These are phyloP conservation scores for Macrocybe gigantea DNA, from an alignment of 768 basidiomycete genomes.

Conservation along the genomic window DNA sequence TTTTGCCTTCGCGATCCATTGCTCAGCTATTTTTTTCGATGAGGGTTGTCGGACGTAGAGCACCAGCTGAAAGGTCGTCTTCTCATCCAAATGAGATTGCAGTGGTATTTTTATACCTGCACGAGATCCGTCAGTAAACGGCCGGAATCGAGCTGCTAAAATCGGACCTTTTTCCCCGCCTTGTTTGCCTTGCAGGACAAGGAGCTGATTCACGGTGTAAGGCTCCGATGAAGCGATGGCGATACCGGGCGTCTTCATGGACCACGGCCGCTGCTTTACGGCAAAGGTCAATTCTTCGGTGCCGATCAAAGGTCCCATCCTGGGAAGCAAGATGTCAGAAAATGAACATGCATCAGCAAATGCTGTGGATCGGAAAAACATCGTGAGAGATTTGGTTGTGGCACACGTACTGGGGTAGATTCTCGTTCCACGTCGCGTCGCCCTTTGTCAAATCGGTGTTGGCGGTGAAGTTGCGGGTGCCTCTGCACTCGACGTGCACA, in stretches of 20 bases:
- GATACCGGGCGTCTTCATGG: background rate
- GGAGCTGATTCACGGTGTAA: conserved; percentile 7
- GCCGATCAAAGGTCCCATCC: conserved; percentile 9
- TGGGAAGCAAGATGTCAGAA: background rate
- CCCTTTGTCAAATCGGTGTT: conserved; percentile 1
- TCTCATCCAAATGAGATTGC: background rate
- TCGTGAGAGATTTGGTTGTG: background rate
- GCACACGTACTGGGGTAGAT: conserved; percentile 7
- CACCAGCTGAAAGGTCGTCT: too few relatives aligned
- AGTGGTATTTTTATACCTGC: conserved; percentile 5
- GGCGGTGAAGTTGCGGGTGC: background rate
- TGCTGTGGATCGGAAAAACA: background rate
- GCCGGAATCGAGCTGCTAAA: background rate
- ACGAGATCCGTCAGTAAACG: background rate
- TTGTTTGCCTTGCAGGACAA: conserved; percentile 9
- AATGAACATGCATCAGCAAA: background rate
- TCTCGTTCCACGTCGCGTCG: conserved; percentile 7
- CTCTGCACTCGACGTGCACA: conserved; percentile 4
- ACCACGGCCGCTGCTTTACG: conserved; percentile 3
- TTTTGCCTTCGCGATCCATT: too few relatives aligned
- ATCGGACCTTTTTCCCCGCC: conserved; percentile 5
- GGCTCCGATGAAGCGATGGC: conserved; percentile 7
- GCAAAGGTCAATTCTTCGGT: conserved; percentile 9
- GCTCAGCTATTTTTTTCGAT: too few relatives aligned
- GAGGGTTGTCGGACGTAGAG: too few relatives aligned